phyloP scores from a whole-genome alignment of 495 filamentous ascomycete species.

The Aspergillus bridgeri region DNA sequence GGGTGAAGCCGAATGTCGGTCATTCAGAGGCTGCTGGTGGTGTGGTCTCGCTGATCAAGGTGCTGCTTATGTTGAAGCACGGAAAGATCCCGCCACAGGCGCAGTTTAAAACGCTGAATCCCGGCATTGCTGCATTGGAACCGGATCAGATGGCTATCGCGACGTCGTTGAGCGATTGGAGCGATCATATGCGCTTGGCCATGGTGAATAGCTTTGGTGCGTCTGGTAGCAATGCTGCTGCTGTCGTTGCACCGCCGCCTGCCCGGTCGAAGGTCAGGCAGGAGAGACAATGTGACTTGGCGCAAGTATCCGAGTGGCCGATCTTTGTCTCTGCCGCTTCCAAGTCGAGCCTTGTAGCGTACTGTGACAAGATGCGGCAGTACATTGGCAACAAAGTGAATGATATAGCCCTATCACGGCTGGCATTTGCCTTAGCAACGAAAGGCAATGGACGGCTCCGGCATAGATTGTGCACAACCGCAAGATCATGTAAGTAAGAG shows the following conservation, averaged over 20 bases:
- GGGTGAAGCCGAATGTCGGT: slow-evolving; percentile 47
- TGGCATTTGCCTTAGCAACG: neutral
- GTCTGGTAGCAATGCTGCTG: slow-evolving; percentile 1
- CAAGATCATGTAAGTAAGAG: neutral
- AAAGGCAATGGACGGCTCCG: neutral
- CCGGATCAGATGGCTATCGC: neutral
- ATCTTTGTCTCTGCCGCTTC: slow-evolving; percentile 8
- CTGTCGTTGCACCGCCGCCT: slow-evolving; percentile 22
- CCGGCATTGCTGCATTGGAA: slow-evolving; percentile 6
- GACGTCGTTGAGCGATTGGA: neutral
- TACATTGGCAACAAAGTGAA: neutral
- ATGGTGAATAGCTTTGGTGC: neutral
- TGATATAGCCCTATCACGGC: neutral
- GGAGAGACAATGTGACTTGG: slow-evolving; percentile 6
- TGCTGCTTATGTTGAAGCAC: slow-evolving; percentile 40
- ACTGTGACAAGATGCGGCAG: neutral
- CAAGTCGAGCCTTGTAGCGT: neutral
- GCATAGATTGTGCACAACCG: neutral
- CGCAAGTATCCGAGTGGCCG: neutral
- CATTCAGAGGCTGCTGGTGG: slow-evolving; percentile 46
- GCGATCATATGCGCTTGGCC: neutral
- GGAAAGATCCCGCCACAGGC: slow-evolving; percentile 30
- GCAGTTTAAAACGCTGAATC: slow-evolving; percentile 33
- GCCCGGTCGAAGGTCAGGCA: slow-evolving; percentile 33
- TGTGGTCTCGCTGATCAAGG: slow-evolving; percentile 39